Base-by-base conservation (phyloP, 164 flowering plant genomes). In the Amborella trichopoda region DNA sequence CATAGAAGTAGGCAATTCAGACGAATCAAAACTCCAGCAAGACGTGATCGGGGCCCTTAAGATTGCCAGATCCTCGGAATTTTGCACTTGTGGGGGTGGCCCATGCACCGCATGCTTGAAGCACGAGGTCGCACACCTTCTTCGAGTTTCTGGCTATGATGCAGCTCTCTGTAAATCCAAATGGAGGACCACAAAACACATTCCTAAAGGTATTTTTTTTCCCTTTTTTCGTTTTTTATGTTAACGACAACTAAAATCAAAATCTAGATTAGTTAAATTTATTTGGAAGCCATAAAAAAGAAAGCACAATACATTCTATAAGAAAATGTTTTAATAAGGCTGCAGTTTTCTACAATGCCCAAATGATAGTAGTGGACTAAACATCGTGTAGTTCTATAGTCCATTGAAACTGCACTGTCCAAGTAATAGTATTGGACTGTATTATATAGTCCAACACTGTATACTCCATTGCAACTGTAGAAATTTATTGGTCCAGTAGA, bases 161-260 rank as follows among this genome's bases (percentile, higher is more conserved):
- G 62, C 62, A 2, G 47, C 56, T 24, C 17, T 58, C 2, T 58
- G 62, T 25, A 46, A 45, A 19, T 46, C 56, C n/a, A 40, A n/a
- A 12, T 58, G 62, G 62, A 58, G 32, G 42, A 20, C 62, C 26
- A 45, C 52, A 14, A 24, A 28, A 32, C 39, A 58, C 10, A 40
- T 38, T 5, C 62, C 56, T 2, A 52, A 52, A 45, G 62, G 62
- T 58, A 30, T 21, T 21, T 14, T 14, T 23, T 18, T 26, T 23
- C 23, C 14, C 3, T 23, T 33, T 24, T 23, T 12, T n/a, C n/a
- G 9, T 12, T 20, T 0, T 28, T 26, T 25, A 6, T 37, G 44
- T 17, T 16, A 23, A 6, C 2, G 3, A 4, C 38, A 3, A 8
- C 18, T 3, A 5, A 20, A 13, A 9, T 13, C 10, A 3, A 23